Evolutionary conservation across 495 filamentous ascomycete species (phyloP).

Genomic region (Amniculicola lignicola): DNA sequence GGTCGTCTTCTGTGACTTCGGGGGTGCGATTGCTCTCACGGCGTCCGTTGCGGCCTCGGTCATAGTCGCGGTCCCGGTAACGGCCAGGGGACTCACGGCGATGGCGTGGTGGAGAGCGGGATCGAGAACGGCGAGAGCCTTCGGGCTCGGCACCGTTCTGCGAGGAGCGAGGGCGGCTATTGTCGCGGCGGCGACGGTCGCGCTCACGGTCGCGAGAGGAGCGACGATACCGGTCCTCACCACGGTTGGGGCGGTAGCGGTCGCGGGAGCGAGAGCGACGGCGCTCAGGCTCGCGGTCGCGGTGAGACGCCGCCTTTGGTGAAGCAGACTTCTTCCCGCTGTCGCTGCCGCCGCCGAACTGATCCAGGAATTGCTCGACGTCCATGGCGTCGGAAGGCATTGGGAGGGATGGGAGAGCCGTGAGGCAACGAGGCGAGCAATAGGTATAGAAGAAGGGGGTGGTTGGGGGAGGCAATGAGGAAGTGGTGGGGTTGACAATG

Average conservation of each 20-base stretch:
- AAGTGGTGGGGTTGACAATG: no score
- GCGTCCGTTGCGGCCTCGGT: conserved; percentile 30
- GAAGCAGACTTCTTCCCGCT: no score
- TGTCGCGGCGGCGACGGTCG: conserved; percentile 48
- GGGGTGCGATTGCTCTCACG: conserved; percentile 40
- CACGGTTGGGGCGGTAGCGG: background rate
- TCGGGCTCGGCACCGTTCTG: conserved; percentile 27
- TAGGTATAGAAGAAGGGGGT: no score
- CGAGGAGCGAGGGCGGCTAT: conserved; percentile 13
- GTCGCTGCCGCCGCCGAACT: background rate
- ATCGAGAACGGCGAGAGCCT: conserved; percentile 60
- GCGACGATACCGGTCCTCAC: conserved; percentile 38
- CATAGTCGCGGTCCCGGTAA: conserved; percentile 48
- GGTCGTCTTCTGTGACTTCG: conserved; percentile 82
- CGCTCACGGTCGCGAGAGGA: conserved; percentile 58
- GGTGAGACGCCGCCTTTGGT: no score
- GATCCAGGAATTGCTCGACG: conserved; percentile 2
- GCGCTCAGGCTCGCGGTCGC: background rate
- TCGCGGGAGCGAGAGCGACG: conserved; percentile 34
- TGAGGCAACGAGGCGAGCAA: no score
- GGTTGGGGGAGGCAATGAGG: no score
- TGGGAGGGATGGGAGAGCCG: background rate
- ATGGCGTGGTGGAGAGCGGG: conserved; percentile 69
- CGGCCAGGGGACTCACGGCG: conserved; percentile 44
- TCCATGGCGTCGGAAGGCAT: background rate